Evolutionary conservation across 1,284 basidiomycete species (phyloP).

Genomic region (Microbotryum scabiosae): DNA sequence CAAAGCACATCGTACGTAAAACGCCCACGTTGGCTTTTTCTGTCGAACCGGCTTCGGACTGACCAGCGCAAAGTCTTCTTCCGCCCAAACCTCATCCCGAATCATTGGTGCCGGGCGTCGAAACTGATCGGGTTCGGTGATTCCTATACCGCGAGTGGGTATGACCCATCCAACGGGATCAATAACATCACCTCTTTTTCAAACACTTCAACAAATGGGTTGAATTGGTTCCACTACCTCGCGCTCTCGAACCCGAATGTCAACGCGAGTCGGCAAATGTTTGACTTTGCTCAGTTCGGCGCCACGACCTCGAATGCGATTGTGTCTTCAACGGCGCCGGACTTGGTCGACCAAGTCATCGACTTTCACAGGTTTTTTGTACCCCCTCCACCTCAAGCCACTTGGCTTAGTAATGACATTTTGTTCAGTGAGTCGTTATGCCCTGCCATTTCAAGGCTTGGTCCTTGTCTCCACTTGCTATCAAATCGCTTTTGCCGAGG

Average conservation of each 20-base stretch:
- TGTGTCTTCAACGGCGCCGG: neutral
- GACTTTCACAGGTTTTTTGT: slow-evolving; percentile 6
- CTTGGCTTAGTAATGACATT: slow-evolving; percentile 1
- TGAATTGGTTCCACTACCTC: slow-evolving; percentile 10
- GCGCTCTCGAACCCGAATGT: slow-evolving; percentile 2
- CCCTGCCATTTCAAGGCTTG: neutral
- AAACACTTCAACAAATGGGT: neutral
- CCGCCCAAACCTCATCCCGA: too few relatives aligned
- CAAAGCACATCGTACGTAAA: too few relatives aligned
- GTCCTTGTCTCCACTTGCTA: neutral
- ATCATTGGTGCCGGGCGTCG: too few relatives aligned
- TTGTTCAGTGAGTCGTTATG: slow-evolving; percentile 10
- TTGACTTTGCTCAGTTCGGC: slow-evolving; percentile 13
- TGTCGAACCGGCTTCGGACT: too few relatives aligned
- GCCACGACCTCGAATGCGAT: slow-evolving; percentile 8
- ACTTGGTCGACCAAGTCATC: slow-evolving; percentile 9
- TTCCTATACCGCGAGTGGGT: slow-evolving; percentile 12
- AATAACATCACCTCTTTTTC: neutral
- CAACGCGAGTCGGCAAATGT: neutral
- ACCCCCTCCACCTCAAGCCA: neutral
- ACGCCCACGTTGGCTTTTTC: too few relatives aligned
- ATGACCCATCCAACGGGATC: neutral
- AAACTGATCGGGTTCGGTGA: neutral
- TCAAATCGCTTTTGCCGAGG: neutral
- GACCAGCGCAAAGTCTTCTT: too few relatives aligned